These are phyloP conservation scores for Straminergon stramineum DNA, from an alignment of 225 moss, liverwort and hornwort genomes.

Conservation along the genomic window DNA sequence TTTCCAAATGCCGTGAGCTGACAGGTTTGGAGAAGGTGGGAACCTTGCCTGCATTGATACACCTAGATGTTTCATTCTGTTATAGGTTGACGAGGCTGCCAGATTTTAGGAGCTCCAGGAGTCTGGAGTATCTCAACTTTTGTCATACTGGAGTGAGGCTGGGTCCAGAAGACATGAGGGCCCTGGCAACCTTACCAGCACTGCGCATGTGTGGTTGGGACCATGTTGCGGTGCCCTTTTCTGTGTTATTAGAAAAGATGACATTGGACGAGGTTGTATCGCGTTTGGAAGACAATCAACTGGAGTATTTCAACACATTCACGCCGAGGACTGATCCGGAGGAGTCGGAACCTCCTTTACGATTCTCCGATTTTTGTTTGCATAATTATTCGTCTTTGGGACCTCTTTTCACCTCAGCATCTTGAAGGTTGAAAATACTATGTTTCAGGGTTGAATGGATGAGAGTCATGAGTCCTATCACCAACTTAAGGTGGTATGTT, in stretches of 20 bases:
- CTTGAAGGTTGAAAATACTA: too few species aligned
- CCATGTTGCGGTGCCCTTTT: too few species aligned
- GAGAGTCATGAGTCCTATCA: neutral
- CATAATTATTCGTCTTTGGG: too few species aligned
- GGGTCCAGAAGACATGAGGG: neutral
- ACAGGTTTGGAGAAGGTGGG: neutral
- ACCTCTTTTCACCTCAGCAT: too few species aligned
- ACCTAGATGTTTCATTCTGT: neutral
- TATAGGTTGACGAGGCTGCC: neutral
- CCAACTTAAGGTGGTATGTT: too few species aligned
- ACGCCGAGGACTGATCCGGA: too few species aligned
- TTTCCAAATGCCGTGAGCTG: neutral
- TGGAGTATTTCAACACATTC: neutral
- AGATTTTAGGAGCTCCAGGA: neutral
- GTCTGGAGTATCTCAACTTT: neutral
- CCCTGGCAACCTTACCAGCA: neutral
- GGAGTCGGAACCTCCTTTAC: too few species aligned
- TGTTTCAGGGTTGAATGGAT: too few species aligned
- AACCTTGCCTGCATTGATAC: neutral
- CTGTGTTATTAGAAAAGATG: neutral
- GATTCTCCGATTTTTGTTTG: too few species aligned
- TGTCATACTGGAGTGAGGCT: neutral
- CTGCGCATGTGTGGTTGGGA: neutral
- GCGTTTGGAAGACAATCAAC: neutral
- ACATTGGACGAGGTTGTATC: neutral